Evolutionary conservation across 2,329 filamentous ascomycete genomes (phyloP).

Genomic region (Colletotrichum simmondsii): DNA sequence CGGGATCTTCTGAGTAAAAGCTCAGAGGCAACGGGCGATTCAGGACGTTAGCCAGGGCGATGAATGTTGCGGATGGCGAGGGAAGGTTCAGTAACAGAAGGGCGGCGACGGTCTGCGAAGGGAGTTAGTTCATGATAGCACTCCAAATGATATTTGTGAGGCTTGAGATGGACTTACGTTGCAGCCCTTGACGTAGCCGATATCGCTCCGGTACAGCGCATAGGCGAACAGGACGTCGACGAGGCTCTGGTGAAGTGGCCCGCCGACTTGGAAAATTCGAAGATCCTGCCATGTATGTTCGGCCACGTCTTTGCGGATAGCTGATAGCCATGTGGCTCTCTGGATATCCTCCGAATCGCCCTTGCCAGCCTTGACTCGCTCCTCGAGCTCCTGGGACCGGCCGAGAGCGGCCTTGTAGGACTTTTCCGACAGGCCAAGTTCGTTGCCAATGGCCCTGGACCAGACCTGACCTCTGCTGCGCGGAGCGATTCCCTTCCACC

Average conservation of each 20-base stretch:
- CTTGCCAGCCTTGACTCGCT: conserved; percentile 62
- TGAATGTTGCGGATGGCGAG: conserved; percentile 72
- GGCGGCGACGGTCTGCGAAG: conserved; percentile 74
- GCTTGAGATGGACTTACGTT: conserved; percentile 67
- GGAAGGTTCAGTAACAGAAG: conserved; percentile 79
- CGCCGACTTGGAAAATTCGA: conserved; percentile 75
- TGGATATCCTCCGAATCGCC: conserved; percentile 64
- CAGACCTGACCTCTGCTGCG: conserved; percentile 77
- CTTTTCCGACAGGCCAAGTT: conserved; percentile 72
- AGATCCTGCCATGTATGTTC: conserved; percentile 76
- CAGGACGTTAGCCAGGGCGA: conserved; percentile 79
- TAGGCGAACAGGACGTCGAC: conserved; percentile 82
- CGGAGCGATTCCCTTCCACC: conserved; percentile 84
- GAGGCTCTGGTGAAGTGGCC: conserved; percentile 74
- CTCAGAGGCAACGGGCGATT: conserved; percentile 80
- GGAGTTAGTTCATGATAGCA: conserved; percentile 34
- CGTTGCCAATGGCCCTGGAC: conserved; percentile 78
- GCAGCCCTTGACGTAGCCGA: conserved; percentile 80
- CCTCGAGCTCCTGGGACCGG: conserved; percentile 72
- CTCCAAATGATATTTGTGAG: not conserved
- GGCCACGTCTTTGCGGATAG: conserved; percentile 72
- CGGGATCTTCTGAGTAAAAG: conserved; percentile 77
- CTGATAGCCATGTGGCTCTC: conserved; percentile 69
- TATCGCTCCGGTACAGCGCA: conserved; percentile 83
- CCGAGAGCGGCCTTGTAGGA: conserved; percentile 78